Evolutionary conservation across 2,329 filamentous ascomycete genomes (phyloP).

Genomic region (Aspergillus calidoustus): DNA sequence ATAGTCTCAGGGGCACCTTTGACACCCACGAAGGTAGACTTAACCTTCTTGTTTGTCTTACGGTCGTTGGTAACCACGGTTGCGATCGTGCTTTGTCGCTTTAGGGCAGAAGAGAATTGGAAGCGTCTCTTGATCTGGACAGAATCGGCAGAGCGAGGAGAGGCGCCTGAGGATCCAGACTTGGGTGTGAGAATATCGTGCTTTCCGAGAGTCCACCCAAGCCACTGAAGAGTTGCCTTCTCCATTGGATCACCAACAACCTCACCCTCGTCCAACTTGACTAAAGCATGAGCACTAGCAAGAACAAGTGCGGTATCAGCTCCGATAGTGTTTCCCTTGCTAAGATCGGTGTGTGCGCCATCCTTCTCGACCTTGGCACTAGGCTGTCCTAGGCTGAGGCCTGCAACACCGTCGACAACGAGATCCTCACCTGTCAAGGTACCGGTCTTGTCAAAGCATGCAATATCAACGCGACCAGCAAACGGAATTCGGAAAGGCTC

Average conservation of each 20-base stretch:
- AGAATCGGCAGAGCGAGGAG: conserved; percentile 61
- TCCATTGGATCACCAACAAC: conserved; percentile 99
- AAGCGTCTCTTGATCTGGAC: conserved; percentile 97
- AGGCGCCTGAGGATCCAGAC: conserved; percentile 43
- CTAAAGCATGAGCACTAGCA: conserved; percentile 91
- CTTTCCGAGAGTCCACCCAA: conserved; percentile 90
- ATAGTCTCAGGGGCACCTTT: conserved; percentile 99
- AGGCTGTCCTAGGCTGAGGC: conserved; percentile 73
- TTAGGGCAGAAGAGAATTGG: conserved; percentile 95
- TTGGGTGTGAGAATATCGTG: conserved; percentile 83
- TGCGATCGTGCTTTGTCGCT: conserved; percentile 93
- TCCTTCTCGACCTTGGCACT: conserved; percentile 73
- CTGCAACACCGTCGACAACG: conserved; percentile 95
- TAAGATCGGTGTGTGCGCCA: conserved; percentile 81
- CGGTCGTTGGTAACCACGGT: conserved; percentile 75
- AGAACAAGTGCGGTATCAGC: conserved; percentile 90
- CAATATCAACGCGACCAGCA: conserved; percentile 91
- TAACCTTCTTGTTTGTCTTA: conserved; percentile 74
- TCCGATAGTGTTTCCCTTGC: conserved; percentile 69
- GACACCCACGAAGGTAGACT: conserved; percentile 88
- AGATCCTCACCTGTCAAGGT: conserved; percentile 95
- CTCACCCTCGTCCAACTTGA: conserved; percentile 95
- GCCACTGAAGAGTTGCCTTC: conserved; percentile 85
- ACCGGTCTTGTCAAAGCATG: conserved; percentile 98
- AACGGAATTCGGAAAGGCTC: conserved; percentile 98